Evolutionary conservation across 1,284 basidiomycete genomes (phyloP).

Genomic region (Marasmius oreades): DNA sequence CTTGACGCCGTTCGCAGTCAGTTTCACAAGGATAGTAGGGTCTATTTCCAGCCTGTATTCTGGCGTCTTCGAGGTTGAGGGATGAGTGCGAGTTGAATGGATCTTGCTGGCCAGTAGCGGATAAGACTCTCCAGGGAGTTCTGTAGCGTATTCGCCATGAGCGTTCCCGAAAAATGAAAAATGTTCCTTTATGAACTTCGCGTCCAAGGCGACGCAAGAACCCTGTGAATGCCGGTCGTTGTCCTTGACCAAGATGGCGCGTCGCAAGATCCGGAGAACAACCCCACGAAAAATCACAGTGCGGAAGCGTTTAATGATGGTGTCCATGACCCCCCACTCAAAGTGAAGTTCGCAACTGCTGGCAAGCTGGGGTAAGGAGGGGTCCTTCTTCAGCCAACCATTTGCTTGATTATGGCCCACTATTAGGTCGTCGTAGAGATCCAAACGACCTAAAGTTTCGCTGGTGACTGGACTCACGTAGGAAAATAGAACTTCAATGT

Average conservation of each 20-base stretch:
- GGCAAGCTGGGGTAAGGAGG: slow-evolving; percentile 71
- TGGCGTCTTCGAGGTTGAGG: slow-evolving; percentile 62
- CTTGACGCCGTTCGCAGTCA: slow-evolving; percentile 61
- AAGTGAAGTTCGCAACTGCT: slow-evolving; percentile 80
- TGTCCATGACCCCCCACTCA: slow-evolving; percentile 83
- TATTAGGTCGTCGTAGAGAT: slow-evolving; percentile 25
- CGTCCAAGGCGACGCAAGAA: neutral
- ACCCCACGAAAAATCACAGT: slow-evolving; percentile 73
- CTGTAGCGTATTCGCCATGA: slow-evolving; percentile 37
- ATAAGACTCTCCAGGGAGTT: slow-evolving; percentile 29
- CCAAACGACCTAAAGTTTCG: slow-evolving; percentile 46
- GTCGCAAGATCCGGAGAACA: slow-evolving; percentile 62
- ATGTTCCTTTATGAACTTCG: slow-evolving; percentile 1
- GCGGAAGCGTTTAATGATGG: slow-evolving; percentile 75
- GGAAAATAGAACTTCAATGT: slow-evolving; percentile 63
- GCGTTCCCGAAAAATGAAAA: slow-evolving; percentile 24
- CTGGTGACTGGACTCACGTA: slow-evolving; percentile 78
- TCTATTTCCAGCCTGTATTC: slow-evolving; percentile 75
- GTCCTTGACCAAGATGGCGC: slow-evolving; percentile 39
- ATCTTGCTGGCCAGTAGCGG: slow-evolving; percentile 36
- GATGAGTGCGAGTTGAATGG: slow-evolving; percentile 43
- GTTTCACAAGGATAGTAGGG: slow-evolving; percentile 57
- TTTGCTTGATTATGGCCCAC: slow-evolving; percentile 24
- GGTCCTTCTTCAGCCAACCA: slow-evolving; percentile 54
- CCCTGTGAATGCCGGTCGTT: slow-evolving; percentile 32